These are phyloP conservation scores for Boletus barrowsii DNA, from an alignment of 768 basidiomycete genomes.

Conservation along the genomic window DNA sequence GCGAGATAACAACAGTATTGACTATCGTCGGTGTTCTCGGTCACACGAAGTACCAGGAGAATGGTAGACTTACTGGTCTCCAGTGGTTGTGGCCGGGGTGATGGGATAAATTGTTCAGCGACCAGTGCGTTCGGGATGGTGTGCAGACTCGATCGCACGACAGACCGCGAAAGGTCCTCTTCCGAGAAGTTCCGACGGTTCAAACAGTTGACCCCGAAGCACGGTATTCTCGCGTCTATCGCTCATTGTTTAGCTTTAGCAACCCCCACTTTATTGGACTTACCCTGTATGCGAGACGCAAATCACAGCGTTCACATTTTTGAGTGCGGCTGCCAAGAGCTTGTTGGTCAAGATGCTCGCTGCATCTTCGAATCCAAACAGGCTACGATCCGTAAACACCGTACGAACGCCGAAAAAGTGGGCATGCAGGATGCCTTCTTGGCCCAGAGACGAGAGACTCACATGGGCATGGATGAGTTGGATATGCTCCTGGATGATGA, in stretches of 20 bases:
- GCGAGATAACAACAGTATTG: slow-evolving; percentile 86
- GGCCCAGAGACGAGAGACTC: slow-evolving; percentile 82
- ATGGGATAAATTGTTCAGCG: slow-evolving; percentile 81
- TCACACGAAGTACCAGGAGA: neutral
- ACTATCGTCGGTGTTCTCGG: slow-evolving; percentile 43
- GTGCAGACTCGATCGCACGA: slow-evolving; percentile 62
- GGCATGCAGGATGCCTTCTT: slow-evolving; percentile 89
- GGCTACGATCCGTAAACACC: slow-evolving; percentile 94
- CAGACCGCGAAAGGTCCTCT: slow-evolving; percentile 40
- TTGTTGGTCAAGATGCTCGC: slow-evolving; percentile 98
- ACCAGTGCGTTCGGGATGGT: slow-evolving; percentile 94
- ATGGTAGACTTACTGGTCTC: slow-evolving; percentile 49
- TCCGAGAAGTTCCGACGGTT: slow-evolving; percentile 43
- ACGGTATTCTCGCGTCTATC: slow-evolving; percentile 95
- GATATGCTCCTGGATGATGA: slow-evolving; percentile 82
- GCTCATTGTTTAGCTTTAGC: neutral
- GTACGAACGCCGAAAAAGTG: slow-evolving; percentile 84
- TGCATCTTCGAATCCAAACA: slow-evolving; percentile 96
- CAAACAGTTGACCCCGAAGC: slow-evolving; percentile 76
- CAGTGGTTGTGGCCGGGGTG: slow-evolving; percentile 38
- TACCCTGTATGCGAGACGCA: slow-evolving; percentile 98
- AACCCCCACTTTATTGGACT: slow-evolving; percentile 15
- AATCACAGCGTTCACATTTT: slow-evolving; percentile 91
- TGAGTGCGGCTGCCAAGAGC: slow-evolving; percentile 78
- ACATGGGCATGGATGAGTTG: slow-evolving; percentile 91